Evolutionary conservation across 139 green algal species (phyloP).

Genomic region (Trebouxia sp.): DNA sequence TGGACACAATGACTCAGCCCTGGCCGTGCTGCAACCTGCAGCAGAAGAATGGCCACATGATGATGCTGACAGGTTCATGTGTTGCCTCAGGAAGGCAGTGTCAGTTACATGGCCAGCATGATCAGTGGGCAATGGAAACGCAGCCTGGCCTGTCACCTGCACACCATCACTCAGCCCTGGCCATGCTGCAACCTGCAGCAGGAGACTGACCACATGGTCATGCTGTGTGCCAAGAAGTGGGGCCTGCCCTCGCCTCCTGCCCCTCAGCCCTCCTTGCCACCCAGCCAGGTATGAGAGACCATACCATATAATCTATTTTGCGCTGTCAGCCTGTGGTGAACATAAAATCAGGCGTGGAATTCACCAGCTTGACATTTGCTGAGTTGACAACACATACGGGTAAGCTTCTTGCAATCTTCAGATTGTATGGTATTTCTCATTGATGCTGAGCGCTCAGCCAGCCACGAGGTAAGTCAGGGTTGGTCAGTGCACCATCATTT

Average conservation of each 20-base stretch:
- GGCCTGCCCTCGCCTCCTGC: background rate
- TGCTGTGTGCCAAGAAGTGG: background rate
- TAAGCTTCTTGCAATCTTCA: no score
- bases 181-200: background rate
- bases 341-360: no score
- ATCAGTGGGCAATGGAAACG: slow-evolving; percentile 35
- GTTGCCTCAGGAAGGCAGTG: slow-evolving; percentile 26
- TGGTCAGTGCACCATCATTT: no score
- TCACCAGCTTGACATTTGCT: no score
- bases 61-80: background rate
- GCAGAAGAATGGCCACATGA: background rate
- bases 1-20: slow-evolving; percentile 35
- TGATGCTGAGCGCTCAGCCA: no score
- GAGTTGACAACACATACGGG: no score
- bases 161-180: slow-evolving; percentile 33
- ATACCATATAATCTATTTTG: no score
- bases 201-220: background rate
- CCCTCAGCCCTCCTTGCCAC: background rate
- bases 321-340: no score
- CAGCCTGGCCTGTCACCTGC: slow-evolving; percentile 33
- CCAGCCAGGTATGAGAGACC: background rate
- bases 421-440: no score
- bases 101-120: slow-evolving; percentile 26
- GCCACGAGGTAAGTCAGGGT: no score
- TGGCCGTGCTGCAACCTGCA: background rate